Percentiles rank a stretch among this genome's conserved stretches.
Evolutionary conservation across 2,329 filamentous ascomycete genomes (phyloP).

Genomic region (Venturia carpophila): DNA sequence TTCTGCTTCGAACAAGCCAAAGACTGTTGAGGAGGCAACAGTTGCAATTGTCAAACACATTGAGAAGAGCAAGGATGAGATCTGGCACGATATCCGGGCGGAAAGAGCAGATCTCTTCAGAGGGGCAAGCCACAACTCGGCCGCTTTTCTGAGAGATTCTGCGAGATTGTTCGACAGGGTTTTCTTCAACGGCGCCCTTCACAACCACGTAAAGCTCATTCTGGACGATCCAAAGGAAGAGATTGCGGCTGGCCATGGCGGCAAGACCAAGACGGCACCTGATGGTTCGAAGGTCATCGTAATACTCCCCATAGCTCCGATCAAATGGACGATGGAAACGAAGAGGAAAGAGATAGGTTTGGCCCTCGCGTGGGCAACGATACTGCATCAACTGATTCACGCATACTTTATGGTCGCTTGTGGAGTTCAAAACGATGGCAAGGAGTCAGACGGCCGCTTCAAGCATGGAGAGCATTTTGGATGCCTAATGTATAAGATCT

Average conservation of each 20-base stretch:
- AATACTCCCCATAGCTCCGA: not conserved
- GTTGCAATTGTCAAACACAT: slow-evolving; percentile 15
- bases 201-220: not conserved
- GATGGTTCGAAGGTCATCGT: not conserved
- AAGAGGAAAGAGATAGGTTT: not conserved
- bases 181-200: not conserved
- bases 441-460: slow-evolving; percentile 15
- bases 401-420: slow-evolving; percentile 19
- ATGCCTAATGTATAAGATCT: slow-evolving; percentile 18
- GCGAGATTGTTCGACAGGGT: not conserved
- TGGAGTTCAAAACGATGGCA: slow-evolving; percentile 4
- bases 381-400: slow-evolving; percentile 20
- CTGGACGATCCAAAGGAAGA: not conserved
- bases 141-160: not conserved
- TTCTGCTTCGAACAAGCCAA: not conserved
- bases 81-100: not conserved
- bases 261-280: not conserved
- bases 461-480: slow-evolving; percentile 19
- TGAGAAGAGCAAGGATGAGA: slow-evolving; percentile 11
- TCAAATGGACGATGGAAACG: not conserved
- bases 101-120: not conserved
- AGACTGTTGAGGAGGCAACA: slow-evolving; percentile 15
- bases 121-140: no score
- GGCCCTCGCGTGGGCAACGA: not conserved
- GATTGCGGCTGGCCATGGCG: not conserved